Evolutionary conservation across 176 grass and related monocot genomes (phyloP), one percentile per base, ranked within the genome.

Genomic region (Leersia perrieri): DNA sequence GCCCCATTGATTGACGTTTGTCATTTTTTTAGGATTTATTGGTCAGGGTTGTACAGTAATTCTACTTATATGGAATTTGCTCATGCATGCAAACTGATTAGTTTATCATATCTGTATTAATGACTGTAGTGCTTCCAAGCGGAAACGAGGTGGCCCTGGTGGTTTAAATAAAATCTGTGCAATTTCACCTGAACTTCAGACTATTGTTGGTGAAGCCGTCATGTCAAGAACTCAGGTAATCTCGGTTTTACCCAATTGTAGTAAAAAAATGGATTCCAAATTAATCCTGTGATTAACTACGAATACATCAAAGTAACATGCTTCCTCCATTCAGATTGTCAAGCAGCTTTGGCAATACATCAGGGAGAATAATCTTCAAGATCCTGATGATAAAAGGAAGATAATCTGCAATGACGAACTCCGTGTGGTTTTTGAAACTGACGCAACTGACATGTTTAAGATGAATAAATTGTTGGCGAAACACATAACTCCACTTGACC

Each of bases 381-480:
- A 99, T 81, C 96, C 96, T 76, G 92, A 93, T 63, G 92, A 99
- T 60, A 99, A 93, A 86, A 93, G 96, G 84, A 99, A 99, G 87
- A 99, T 99, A 42, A 99, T 95, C 60, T 95, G 96, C 82, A 99
- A 99, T 79, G 96, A 99, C 63, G 92, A 95, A 83, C 90, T 99
- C 32, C 89, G 91, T 73, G 72, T 73, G 31, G 88, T 99, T 71
- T 99, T 99, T 93, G 96, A 70, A 87, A 99, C 92, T 42, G 96
- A 99, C 39, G 27, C 83, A 76, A 99, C 96, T 33, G 96, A 99
- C 89, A 99, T 99, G 96, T 99, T 99, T 89, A 99, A 99, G 73
- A 99, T 99, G 96, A 99, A 99, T 81, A 99, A 99, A 73, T 90
- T 99, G 55, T 89, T 99, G 85, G 88, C 96, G 60, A 99, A 99